phyloP scores from a whole-genome alignment of 2,329 filamentous ascomycete genomes.

The Cercospora sesami region DNA sequence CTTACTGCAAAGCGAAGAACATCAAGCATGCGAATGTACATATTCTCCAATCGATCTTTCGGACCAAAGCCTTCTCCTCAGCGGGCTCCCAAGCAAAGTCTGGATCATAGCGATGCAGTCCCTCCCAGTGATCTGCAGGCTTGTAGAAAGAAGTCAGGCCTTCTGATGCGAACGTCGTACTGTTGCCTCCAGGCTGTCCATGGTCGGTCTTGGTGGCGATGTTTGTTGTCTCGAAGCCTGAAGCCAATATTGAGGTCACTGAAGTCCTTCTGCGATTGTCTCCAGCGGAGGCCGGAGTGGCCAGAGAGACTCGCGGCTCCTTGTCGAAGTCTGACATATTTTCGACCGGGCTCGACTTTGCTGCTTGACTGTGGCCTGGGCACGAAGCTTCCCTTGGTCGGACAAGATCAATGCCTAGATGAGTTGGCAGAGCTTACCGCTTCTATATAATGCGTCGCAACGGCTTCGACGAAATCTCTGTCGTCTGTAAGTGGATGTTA shows the following conservation, averaged over 20 bases:
- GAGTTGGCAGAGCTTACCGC: slow-evolving; percentile 9
- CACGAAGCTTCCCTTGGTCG: slow-evolving; percentile 19
- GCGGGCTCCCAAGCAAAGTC: not conserved
- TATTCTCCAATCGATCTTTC: not conserved
- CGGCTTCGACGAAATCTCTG: not conserved
- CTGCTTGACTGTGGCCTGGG: not conserved
- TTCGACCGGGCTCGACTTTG: not conserved
- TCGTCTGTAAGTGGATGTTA: not conserved
- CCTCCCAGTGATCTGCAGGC: not conserved
- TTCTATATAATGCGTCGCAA: not conserved
- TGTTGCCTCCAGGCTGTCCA: not conserved
- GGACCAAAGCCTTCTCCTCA: not conserved
- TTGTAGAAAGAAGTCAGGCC: not conserved
- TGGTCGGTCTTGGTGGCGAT: not conserved
- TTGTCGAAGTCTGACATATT: not conserved
- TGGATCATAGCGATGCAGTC: not conserved
- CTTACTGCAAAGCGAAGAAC: not conserved
- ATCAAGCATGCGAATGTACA: not conserved
- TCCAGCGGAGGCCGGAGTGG: not conserved
- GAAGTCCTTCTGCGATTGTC: not conserved
- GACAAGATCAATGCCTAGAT: not conserved
- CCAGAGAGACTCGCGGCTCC: not conserved
- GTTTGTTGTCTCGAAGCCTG: not conserved
- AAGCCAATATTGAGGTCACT: not conserved
- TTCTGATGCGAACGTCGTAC: not conserved